Percentiles rank a stretch among this genome's conserved stretches.
Evolutionary conservation across 768 basidiomycete genomes (phyloP).

Genomic region (Boletellus ananas): DNA sequence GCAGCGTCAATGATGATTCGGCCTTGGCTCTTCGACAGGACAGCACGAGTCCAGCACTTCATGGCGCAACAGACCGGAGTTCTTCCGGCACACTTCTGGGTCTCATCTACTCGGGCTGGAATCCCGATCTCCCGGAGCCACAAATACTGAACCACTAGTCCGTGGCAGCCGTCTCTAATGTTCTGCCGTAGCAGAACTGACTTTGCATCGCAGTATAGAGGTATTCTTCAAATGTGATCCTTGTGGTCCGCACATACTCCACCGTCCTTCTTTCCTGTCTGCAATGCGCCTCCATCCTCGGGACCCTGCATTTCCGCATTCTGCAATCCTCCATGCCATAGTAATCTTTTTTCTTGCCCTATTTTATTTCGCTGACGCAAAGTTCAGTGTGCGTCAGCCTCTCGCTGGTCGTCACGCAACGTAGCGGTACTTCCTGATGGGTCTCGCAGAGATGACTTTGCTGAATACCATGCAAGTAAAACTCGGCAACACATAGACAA

Average conservation of each 20-base stretch:
- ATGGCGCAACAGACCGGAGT: conserved; percentile 34
- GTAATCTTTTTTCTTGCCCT: conserved; percentile 37
- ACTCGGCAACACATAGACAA: conserved; percentile 85
- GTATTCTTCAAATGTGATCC: conserved; percentile 88
- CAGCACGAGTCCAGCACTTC: conserved; percentile 51
- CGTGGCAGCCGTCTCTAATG: conserved; percentile 26
- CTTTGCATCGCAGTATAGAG: conserved; percentile 54
- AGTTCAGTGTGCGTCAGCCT: conserved; percentile 72
- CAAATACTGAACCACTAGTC: conserved; percentile 72
- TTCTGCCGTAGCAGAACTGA: conserved; percentile 14
- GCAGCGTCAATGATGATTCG: neutral
- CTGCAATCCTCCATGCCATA: conserved; percentile 88
- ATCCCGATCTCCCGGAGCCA: conserved; percentile 79
- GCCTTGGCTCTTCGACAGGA: conserved; percentile 34
- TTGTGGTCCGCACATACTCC: conserved; percentile 79
- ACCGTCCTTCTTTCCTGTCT: conserved; percentile 74
- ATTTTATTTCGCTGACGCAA: conserved; percentile 10
- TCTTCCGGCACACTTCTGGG: conserved; percentile 56
- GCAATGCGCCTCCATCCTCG: conserved; percentile 77
- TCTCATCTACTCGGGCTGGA: conserved; percentile 76
- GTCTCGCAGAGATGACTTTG: conserved; percentile 76
- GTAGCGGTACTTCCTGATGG: conserved; percentile 68
- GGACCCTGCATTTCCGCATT: conserved; percentile 83
- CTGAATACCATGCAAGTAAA: conserved; percentile 83
- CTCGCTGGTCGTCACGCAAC: conserved; percentile 75